Conservation (phyloP, 306 rosid species). For the Vicia faba region DNA sequence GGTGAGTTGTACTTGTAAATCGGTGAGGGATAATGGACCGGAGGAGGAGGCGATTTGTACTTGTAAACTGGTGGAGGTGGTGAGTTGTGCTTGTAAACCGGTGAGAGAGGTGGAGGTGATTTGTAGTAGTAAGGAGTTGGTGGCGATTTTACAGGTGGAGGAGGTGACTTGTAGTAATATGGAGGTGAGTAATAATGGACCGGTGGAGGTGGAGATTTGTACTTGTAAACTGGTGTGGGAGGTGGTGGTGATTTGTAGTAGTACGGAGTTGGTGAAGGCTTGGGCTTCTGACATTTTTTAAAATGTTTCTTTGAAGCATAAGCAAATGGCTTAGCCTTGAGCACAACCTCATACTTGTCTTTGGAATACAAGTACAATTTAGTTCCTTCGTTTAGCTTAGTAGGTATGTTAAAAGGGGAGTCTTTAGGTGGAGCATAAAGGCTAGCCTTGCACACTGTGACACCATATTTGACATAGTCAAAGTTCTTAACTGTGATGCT, state of each 20-base stretch:
- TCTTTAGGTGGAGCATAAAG: slow-evolving; percentile 77
- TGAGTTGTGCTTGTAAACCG: slow-evolving; percentile 31
- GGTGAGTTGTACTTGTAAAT: not conserved
- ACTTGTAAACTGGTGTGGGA: not conserved
- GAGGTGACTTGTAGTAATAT: slow-evolving; percentile 2
- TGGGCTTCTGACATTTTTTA: slow-evolving; percentile 58
- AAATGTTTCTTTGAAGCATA: slow-evolving; percentile 79
- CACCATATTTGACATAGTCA: slow-evolving; percentile 68
- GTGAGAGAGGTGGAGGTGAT: not conserved
- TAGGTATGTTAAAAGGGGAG: slow-evolving; percentile 73
- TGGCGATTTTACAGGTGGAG: not conserved
- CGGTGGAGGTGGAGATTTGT: slow-evolving; percentile 8
- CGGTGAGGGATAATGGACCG: not conserved
- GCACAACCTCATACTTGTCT: slow-evolving; percentile 68
- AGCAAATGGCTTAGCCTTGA: slow-evolving; percentile 82
- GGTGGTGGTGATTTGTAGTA: slow-evolving; percentile 54
- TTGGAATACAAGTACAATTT: slow-evolving; percentile 64
- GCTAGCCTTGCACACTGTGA: slow-evolving; percentile 64
- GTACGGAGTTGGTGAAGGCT: slow-evolving; percentile 73
- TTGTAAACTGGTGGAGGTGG: not conserved
- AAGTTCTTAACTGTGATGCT: slow-evolving; percentile 58
- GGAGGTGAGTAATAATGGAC: slow-evolving; percentile 12
- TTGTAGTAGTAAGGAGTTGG: slow-evolving; percentile 12
- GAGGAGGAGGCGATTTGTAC: not conserved
- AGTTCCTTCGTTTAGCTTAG: slow-evolving; percentile 61